phyloP scores from a whole-genome alignment of 176 grass and related monocot species.

The Poa pratensis region DNA sequence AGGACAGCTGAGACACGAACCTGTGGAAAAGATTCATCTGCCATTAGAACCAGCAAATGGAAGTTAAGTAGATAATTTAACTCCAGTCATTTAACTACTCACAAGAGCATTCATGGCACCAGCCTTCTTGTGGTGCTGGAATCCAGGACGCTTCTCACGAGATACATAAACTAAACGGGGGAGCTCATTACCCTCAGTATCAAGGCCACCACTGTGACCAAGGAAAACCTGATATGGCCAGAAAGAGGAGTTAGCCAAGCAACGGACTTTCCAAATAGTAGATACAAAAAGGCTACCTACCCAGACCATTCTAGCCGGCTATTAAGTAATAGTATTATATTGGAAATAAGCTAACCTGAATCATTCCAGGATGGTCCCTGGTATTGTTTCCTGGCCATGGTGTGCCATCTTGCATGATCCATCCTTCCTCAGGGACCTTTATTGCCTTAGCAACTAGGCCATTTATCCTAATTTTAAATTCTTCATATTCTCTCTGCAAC shows the following conservation, averaged over 20 bases:
- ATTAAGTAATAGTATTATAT: constrained; percentile 9
- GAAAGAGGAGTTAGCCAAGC: constrained; percentile 45
- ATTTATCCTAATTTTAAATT: constrained; percentile 94
- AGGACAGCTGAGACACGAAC: constrained; percentile 99
- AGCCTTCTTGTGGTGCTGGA: constrained; percentile 99
- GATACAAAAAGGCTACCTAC: constrained; percentile 3
- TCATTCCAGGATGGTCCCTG: constrained; percentile 99
- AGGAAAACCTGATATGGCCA: constrained; percentile 87
- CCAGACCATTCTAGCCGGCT: constrained; percentile 9
- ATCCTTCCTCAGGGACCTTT: constrained; percentile 96
- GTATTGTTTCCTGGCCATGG: constrained; percentile 99
- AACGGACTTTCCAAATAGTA: constrained; percentile 6
- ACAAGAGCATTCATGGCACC: constrained; percentile 99
- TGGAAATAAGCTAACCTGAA: constrained; percentile 70
- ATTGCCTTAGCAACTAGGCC: constrained; percentile 95
- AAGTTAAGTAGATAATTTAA: constrained; percentile 33
- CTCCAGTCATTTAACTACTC: constrained; percentile 47
- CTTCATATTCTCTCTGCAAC: constrained; percentile 97
- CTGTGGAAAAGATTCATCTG: constrained; percentile 48
- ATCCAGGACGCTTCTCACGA: constrained; percentile 99
- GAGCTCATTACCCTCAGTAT: constrained; percentile 95
- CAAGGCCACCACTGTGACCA: constrained; percentile 99
- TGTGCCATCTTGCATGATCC: constrained; percentile 99
- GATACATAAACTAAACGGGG: constrained; percentile 99
- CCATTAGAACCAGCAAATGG: constrained; percentile 47